Conservation (phyloP, 1,284 basidiomycete genomes). For the Trametes hirsuta region DNA sequence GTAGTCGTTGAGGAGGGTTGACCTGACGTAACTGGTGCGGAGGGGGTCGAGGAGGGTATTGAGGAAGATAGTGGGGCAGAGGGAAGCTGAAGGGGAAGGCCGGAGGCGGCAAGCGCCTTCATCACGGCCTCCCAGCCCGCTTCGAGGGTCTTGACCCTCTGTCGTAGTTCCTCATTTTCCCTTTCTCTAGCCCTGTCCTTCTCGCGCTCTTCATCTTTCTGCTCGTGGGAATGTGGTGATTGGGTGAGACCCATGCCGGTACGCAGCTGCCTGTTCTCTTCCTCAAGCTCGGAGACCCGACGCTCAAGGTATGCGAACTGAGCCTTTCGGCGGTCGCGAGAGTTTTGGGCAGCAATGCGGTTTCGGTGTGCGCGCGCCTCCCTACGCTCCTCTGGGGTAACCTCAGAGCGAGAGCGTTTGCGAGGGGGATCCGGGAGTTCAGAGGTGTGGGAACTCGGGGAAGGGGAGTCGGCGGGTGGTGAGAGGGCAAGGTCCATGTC, state of each 20-base stretch:
- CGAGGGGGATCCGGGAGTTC: conserved; percentile 52
- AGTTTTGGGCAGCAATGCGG: conserved; percentile 84
- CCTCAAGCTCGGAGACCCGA: conserved; percentile 48
- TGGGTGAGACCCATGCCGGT: conserved; percentile 39
- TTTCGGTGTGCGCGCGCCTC: conserved; percentile 84
- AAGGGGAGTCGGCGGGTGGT: conserved; percentile 32
- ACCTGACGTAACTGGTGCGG: conserved; percentile 28
- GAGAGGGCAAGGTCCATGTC: conserved; percentile 32
- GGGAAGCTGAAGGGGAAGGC: conserved; percentile 48
- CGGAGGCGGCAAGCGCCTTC: conserved; percentile 71
- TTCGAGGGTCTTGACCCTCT: conserved; percentile 76
- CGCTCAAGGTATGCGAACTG: conserved; percentile 60
- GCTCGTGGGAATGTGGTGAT: conserved; percentile 31
- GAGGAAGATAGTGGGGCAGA: conserved; percentile 30
- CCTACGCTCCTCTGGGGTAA: conserved; percentile 72
- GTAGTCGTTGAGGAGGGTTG: conserved; percentile 36
- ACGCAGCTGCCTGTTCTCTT: conserved; percentile 49
- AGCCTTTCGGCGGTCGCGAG: conserved; percentile 78
- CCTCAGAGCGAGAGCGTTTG: conserved; percentile 67
- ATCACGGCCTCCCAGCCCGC: conserved; percentile 78
- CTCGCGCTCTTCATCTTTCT: conserved; percentile 42
- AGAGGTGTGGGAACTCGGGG: conserved; percentile 31
- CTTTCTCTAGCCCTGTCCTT: conserved; percentile 54
- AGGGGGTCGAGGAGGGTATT: conserved; percentile 32
- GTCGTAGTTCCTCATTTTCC: conserved; percentile 76